A percentile compares a stretch with the other conserved stretches of the same genome.
Conservation (phyloP, 2,329 filamentous ascomycete species). For the Hypoxylon sp. region DNA sequence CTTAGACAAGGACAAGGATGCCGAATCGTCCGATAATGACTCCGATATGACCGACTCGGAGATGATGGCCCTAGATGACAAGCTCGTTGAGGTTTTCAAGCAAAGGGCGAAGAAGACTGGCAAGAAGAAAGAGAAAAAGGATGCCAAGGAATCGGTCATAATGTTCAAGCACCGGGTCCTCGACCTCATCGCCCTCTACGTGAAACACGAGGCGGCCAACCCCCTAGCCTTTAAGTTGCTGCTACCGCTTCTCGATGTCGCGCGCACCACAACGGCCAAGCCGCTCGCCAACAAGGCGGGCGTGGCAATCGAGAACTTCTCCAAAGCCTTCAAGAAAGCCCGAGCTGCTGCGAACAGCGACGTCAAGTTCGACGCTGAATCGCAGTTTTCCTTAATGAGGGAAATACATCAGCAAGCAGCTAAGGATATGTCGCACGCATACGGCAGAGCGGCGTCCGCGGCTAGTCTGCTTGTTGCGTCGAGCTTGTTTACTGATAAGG, state of each 20-base stretch:
- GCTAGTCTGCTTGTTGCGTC: constrained; percentile 78
- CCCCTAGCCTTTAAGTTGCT: constrained; percentile 78
- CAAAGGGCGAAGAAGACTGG: constrained; percentile 77
- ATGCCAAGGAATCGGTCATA: constrained; percentile 88
- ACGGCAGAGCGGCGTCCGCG: constrained; percentile 81
- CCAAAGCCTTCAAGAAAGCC: constrained; percentile 75
- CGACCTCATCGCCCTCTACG: constrained; percentile 87
- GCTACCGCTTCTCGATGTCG: constrained; percentile 81
- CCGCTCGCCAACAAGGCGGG: constrained; percentile 81
- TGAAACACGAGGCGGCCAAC: constrained; percentile 82
- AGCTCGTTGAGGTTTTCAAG: constrained; percentile 88
- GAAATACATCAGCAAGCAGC: constrained; percentile 78
- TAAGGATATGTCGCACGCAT: constrained; percentile 75
- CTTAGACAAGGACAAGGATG: constrained; percentile 71
- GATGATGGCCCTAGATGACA: constrained; percentile 90
- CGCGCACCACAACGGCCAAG: constrained; percentile 82
- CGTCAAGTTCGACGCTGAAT: constrained; percentile 58
- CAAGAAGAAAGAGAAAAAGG: constrained; percentile 85
- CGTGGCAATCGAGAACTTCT: constrained; percentile 80
- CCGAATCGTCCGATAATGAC: constrained; percentile 72
- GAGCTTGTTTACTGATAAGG: constrained; percentile 70
- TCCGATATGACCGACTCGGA: constrained; percentile 95
- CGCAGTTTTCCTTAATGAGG: constrained; percentile 71
- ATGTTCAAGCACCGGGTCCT: constrained; percentile 96
- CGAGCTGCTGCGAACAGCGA: constrained; percentile 62